phyloP scores from a whole-genome alignment of 768 basidiomycete species.

The Clathrus columnatus region DNA sequence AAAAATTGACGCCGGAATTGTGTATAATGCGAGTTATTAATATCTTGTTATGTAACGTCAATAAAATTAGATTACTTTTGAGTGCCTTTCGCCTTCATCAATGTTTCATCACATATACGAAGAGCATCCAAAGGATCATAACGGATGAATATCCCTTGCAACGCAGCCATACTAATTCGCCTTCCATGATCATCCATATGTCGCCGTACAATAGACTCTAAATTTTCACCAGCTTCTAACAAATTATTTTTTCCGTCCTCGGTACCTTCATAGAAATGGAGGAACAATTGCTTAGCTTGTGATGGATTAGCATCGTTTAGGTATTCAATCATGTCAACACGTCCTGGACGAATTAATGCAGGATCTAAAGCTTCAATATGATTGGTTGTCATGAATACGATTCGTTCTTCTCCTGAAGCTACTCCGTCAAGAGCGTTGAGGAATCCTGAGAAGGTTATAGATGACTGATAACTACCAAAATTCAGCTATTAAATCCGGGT shows the following conservation, averaged over 20 bases:
- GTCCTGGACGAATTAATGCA: slow-evolving; percentile 90
- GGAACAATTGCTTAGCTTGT: slow-evolving; percentile 73
- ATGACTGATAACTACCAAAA: slow-evolving; percentile 71
- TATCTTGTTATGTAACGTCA: no score
- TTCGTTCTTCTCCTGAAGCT: slow-evolving; percentile 94
- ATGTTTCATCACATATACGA: slow-evolving; percentile 32
- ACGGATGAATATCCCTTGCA: slow-evolving; percentile 93
- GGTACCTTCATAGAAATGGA: slow-evolving; percentile 69
- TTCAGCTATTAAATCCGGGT: background rate
- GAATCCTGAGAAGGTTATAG: slow-evolving; percentile 95
- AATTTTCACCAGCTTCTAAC: slow-evolving; percentile 26
- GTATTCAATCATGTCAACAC: slow-evolving; percentile 79
- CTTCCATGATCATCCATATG: slow-evolving; percentile 45
- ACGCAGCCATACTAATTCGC: slow-evolving; percentile 86
- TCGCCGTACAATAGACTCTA: slow-evolving; percentile 46
- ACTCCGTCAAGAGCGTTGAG: slow-evolving; percentile 96
- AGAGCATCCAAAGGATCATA: slow-evolving; percentile 51
- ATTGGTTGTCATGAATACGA: slow-evolving; percentile 99
- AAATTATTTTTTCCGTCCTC: slow-evolving; percentile 28
- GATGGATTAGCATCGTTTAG: slow-evolving; percentile 80
- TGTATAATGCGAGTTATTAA: no score
- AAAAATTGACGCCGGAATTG: no score
- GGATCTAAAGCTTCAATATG: slow-evolving; percentile 84
- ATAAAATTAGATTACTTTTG: background rate
- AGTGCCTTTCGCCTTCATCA: background rate